A percentile compares a stretch with the other conserved stretches of the same genome.
phyloP scores from a whole-genome alignment of 768 basidiomycete species.

The Boletus sp. region DNA sequence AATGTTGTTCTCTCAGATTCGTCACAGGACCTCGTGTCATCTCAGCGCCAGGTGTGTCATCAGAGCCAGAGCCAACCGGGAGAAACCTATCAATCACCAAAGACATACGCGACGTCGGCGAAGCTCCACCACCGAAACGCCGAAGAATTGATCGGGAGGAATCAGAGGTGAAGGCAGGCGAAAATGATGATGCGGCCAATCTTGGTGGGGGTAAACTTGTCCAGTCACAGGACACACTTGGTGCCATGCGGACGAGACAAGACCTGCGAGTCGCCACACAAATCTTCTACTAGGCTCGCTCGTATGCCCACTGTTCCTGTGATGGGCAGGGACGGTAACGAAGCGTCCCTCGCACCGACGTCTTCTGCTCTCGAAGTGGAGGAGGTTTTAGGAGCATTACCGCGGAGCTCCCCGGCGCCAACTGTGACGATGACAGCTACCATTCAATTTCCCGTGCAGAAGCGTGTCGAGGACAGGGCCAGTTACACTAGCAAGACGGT shows the following conservation, averaged over 20 bases:
- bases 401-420: not conserved
- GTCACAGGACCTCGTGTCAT: not conserved
- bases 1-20: constrained; percentile 9
- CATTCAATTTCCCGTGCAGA: constrained; percentile 23
- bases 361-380: not conserved
- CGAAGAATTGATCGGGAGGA: constrained; percentile 12
- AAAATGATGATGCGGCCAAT: not conserved
- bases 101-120: not conserved
- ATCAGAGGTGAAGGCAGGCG: not conserved
- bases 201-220: not conserved
- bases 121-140: constrained; percentile 12
- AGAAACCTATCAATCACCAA: not conserved
- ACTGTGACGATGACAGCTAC: constrained; percentile 4
- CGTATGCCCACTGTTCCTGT: not conserved
- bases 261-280: not conserved
- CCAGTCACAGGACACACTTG: not conserved
- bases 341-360: not conserved
- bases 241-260: not conserved
- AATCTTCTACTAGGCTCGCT: not conserved
- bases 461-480: constrained; percentile 1
- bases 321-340: not conserved
- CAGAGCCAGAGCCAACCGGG: not conserved
- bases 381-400: not conserved
- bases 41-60: not conserved
- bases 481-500: not conserved